A percentile compares a stretch with the other conserved stretches of the same genome.
Conservation (phyloP, 331 rosid species). For the Malus hybrid region DNA sequence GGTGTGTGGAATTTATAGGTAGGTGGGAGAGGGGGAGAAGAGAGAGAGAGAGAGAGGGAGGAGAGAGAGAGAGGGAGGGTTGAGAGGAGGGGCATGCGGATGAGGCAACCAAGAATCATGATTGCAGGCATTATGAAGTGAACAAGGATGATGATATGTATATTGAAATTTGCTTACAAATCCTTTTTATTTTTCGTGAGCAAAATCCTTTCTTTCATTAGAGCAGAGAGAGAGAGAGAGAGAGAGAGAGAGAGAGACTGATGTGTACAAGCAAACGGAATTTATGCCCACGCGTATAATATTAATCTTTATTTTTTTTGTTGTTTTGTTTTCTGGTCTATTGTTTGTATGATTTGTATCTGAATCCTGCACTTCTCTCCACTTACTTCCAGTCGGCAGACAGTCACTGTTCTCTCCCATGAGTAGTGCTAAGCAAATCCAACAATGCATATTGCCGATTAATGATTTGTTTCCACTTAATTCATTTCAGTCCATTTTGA, state of each 20-base stretch:
- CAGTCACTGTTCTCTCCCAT: neutral
- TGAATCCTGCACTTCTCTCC: slow-evolving; percentile 1
- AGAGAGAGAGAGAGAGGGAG: slow-evolving; percentile 2
- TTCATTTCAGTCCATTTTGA: slow-evolving; percentile 9
- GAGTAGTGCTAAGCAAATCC: neutral
- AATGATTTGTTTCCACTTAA: neutral
- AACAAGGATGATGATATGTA: slow-evolving; percentile 39
- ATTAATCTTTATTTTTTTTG: neutral
- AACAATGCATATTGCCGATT: neutral
- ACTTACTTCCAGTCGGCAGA: neutral
- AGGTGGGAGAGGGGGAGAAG: slow-evolving; percentile 12
- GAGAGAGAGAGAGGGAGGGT: slow-evolving; percentile 14
- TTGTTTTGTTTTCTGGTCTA: neutral
- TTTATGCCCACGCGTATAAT: slow-evolving; percentile 42
- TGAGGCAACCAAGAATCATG: slow-evolving; percentile 94
- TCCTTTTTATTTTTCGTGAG: slow-evolving; percentile 15
- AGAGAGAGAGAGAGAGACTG: slow-evolving; percentile 4
- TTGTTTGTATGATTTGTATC: slow-evolving; percentile 6
- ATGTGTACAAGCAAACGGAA: slow-evolving; percentile 28
- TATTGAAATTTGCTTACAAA: neutral
- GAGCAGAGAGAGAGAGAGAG: slow-evolving; percentile 11
- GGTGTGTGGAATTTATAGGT: slow-evolving; percentile 64
- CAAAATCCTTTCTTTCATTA: slow-evolving; percentile 18
- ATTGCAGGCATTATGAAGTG: slow-evolving; percentile 95
- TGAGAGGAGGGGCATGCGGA: slow-evolving; percentile 69